Evolutionary conservation across 352 stramenopile species (phyloP).

Genomic region (Globisporangium acanthophoron): DNA sequence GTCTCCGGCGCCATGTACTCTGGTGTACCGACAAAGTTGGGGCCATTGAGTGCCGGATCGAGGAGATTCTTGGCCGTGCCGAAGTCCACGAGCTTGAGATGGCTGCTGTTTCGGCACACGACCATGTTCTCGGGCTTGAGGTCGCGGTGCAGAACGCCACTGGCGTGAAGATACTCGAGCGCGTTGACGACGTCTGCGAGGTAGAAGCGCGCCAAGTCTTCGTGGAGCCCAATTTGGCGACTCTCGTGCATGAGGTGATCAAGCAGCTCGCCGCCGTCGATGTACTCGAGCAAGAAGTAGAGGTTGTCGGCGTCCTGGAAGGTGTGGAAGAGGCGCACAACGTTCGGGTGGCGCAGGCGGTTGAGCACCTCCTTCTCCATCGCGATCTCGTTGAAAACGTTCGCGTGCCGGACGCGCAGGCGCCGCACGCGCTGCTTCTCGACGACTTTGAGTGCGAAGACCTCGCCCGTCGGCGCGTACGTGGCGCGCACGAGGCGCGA

Average conservation of each 20-base stretch:
- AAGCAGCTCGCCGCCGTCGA: slow-evolving; percentile 91
- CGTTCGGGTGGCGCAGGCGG: slow-evolving; percentile 83
- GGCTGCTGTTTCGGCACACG: slow-evolving; percentile 47
- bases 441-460: slow-evolving; percentile 96
- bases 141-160: slow-evolving; percentile 91
- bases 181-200: slow-evolving; percentile 87
- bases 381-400: slow-evolving; percentile 98
- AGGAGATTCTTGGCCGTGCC: slow-evolving; percentile 74
- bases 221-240: slow-evolving; percentile 66
- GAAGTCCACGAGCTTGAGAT: slow-evolving; percentile 81
- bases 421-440: slow-evolving; percentile 87
- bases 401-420: slow-evolving; percentile 91
- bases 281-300: slow-evolving; percentile 96
- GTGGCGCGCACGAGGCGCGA: slow-evolving; percentile 87
- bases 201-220: slow-evolving; percentile 82
- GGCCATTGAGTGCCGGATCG: slow-evolving; percentile 57
- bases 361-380: slow-evolving; percentile 97
- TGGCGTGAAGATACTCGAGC: slow-evolving; percentile 91
- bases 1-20: slow-evolving; percentile 88
- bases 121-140: slow-evolving; percentile 97
- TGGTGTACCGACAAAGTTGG: slow-evolving; percentile 85
- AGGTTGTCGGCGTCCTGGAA: slow-evolving; percentile 95
- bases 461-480: slow-evolving; percentile 87
- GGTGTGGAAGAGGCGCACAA: slow-evolving; percentile 94
- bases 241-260: slow-evolving; percentile 81